Percentiles rank a stretch among this genome's conserved stretches.
These are phyloP conservation scores for Erigeron philadelphicus DNA, from an alignment of 140 eudicot genomes.

Conservation along the genomic window DNA sequence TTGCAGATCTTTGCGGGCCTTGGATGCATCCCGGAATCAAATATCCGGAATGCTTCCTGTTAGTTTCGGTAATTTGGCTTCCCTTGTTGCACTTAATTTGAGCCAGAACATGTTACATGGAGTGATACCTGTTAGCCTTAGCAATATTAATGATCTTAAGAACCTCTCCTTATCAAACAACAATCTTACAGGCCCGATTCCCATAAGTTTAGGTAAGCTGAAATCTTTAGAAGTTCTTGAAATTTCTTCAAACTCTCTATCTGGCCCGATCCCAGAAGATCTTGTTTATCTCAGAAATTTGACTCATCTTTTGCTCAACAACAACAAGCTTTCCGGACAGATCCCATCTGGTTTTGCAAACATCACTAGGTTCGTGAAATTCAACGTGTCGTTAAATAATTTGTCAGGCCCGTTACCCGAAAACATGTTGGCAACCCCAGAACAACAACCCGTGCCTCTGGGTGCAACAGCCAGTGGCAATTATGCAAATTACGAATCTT, in stretches of 20 bases:
- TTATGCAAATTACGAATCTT: constrained; percentile 26
- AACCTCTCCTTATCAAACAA: constrained; percentile 50
- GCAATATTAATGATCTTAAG: constrained; percentile 41
- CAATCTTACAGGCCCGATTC: constrained; percentile 58
- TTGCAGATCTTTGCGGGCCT: constrained; percentile 42
- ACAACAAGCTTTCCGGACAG: constrained; percentile 59
- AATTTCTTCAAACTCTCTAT: constrained; percentile 49
- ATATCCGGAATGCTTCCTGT: constrained; percentile 47
- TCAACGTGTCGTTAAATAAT: constrained; percentile 56
- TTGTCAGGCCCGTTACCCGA: constrained; percentile 42
- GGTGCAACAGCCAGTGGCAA: constrained; percentile 19
- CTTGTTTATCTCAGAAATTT: constrained; percentile 49
- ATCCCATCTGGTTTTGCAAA: constrained; percentile 48
- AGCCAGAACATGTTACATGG: constrained; percentile 54
- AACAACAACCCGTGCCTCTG: constrained; percentile 34
- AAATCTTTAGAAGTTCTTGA: constrained; percentile 54
- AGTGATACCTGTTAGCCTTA: constrained; percentile 41
- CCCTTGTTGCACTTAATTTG: constrained; percentile 46
- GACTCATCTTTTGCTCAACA: constrained; percentile 49
- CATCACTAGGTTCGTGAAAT: constrained; percentile 32
- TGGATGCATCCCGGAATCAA: constrained; percentile 53
- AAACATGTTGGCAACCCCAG: constrained; percentile 35
- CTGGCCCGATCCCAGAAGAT: constrained; percentile 56
- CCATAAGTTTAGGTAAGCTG: constrained; percentile 48
- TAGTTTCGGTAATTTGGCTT: constrained; percentile 38